phyloP scores from a whole-genome alignment of 306 rosid genomes.

The Fragaria iinumae region DNA sequence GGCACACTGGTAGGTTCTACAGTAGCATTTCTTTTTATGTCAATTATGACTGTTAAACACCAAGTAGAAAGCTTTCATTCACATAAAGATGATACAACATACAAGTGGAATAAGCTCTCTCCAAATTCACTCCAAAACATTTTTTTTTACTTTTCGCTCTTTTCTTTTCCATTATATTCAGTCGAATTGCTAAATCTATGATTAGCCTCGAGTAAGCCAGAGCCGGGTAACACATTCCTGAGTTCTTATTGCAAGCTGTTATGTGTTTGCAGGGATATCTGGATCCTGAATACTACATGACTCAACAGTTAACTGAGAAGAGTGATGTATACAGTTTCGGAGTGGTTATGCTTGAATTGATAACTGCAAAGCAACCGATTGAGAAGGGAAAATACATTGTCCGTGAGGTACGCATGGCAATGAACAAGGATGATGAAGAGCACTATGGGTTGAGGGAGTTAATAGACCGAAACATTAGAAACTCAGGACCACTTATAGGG shows the following conservation, averaged over 20 bases:
- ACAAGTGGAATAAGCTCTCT: not conserved
- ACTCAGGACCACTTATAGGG: constrained; percentile 45
- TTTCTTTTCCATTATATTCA: not conserved
- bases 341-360: constrained; percentile 81
- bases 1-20: constrained; percentile 74
- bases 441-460: constrained; percentile 62
- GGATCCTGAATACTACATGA: constrained; percentile 95
- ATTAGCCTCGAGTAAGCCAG: not conserved
- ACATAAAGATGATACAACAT: not conserved
- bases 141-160: not conserved
- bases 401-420: constrained; percentile 52
- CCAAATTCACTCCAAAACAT: not conserved
- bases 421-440: constrained; percentile 56
- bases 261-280: constrained; percentile 67
- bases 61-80: not conserved
- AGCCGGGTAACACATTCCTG: not conserved
- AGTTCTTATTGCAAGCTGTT: not conserved
- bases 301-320: constrained; percentile 83
- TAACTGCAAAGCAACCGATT: constrained; percentile 78
- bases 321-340: constrained; percentile 95
- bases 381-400: constrained; percentile 87
- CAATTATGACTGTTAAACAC: not conserved
- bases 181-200: not conserved
- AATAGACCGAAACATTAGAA: constrained; percentile 60
- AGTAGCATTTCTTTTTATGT: not conserved